Percentiles rank a stretch among this genome's conserved stretches.
Evolutionary conservation across 176 grass and related monocot genomes (phyloP).

Genomic region (Metroxylon sagu): DNA sequence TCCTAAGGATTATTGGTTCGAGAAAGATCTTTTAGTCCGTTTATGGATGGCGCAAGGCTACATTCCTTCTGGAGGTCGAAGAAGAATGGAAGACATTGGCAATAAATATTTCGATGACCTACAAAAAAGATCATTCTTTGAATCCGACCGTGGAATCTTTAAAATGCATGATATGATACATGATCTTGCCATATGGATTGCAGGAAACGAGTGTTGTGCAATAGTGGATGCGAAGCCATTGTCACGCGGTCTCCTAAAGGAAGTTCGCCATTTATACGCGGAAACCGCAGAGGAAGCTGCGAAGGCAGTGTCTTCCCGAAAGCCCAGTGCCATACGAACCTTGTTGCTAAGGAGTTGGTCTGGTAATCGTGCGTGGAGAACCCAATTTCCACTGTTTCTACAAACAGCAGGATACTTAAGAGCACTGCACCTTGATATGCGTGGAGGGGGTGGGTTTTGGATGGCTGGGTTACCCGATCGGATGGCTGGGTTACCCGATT

Average conservation of each 20-base stretch:
- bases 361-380: no score
- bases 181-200: conserved; percentile 35
- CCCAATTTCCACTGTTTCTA: no score
- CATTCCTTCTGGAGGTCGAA: not conserved
- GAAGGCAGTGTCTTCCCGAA: not conserved
- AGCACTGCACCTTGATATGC: not conserved
- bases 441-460: no score
- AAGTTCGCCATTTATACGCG: not conserved
- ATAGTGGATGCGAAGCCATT: not conserved
- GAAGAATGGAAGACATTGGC: conserved; percentile 19
- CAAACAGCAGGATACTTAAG: not conserved
- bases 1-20: conserved; percentile 26
- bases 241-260: not conserved
- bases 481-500: not conserved
- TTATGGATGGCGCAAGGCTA: conserved; percentile 50
- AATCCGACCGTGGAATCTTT: not conserved
- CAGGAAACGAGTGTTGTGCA: not conserved
- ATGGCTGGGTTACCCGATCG: no score
- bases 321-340: not conserved
- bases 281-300: fast-evolving
- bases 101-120: conserved; percentile 26
- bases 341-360: no score
- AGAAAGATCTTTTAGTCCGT: conserved; percentile 24
- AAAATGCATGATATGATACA: conserved; percentile 37
- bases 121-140: conserved; percentile 26